phyloP scores from a whole-genome alignment of 768 basidiomycete genomes.

The Pleurotus djamor region DNA sequence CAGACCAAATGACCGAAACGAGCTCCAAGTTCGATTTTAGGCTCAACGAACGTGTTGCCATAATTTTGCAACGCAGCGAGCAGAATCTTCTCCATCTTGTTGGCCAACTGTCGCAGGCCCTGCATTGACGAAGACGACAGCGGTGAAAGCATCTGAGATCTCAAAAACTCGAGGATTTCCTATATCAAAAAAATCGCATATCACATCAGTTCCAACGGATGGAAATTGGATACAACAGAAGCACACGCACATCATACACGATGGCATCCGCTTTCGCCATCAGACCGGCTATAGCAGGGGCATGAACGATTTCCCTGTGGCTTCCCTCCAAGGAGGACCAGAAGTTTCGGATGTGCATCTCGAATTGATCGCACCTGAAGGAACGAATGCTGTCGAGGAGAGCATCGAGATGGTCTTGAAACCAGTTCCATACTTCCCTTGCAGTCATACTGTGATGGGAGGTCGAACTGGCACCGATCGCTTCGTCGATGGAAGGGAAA shows the following conservation, averaged over 20 bases:
- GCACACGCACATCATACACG: slow-evolving; percentile 79
- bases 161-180: slow-evolving; percentile 87
- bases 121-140: slow-evolving; percentile 66
- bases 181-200: slow-evolving; percentile 22
- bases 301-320: slow-evolving; percentile 87
- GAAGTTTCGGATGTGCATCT: slow-evolving; percentile 82
- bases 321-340: slow-evolving; percentile 74
- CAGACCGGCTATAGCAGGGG: slow-evolving; percentile 82
- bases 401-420: slow-evolving; percentile 86
- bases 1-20: slow-evolving; percentile 89
- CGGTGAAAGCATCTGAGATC: slow-evolving; percentile 81
- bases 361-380: slow-evolving; percentile 88
- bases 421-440: slow-evolving; percentile 89
- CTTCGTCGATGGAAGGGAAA: slow-evolving; percentile 87
- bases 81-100: slow-evolving; percentile 91
- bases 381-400: slow-evolving; percentile 74
- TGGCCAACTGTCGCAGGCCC: slow-evolving; percentile 76
- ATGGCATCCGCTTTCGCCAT: slow-evolving; percentile 91
- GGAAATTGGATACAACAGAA: slow-evolving; percentile 8
- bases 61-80: slow-evolving; percentile 79
- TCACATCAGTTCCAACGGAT: slow-evolving; percentile 10
- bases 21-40: slow-evolving; percentile 87
- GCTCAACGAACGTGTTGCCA: slow-evolving; percentile 87
- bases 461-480: slow-evolving; percentile 71
- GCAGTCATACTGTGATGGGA: slow-evolving; percentile 77